These are phyloP conservation scores for Peronospora destructor DNA, from an alignment of 352 stramenopile genomes.

Conservation along the genomic window DNA sequence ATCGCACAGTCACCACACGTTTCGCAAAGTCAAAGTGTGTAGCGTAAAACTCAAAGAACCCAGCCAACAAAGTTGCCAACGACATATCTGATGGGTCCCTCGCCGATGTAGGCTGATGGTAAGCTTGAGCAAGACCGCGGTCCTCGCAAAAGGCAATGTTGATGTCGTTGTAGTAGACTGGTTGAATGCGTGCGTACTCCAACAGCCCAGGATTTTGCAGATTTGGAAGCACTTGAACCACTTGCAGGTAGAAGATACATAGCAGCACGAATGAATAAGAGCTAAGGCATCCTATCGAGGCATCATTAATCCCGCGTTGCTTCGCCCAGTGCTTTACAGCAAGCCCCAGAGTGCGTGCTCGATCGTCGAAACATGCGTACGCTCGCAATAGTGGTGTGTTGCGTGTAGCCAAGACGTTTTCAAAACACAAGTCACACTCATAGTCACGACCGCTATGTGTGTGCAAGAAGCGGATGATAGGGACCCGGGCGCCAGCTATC, in stretches of 20 bases:
- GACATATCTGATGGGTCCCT: slow-evolving; percentile 9
- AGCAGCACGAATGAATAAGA: slow-evolving; percentile 98
- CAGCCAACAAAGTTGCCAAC: slow-evolving; percentile 82
- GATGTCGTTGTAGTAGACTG: slow-evolving; percentile 40
- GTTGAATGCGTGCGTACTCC: slow-evolving; percentile 25
- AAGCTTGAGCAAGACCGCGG: slow-evolving; percentile 29
- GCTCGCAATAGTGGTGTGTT: slow-evolving; percentile 78
- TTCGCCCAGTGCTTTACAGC: slow-evolving; percentile 98
- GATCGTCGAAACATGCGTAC: slow-evolving; percentile 71
- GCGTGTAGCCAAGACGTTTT: slow-evolving; percentile 69
- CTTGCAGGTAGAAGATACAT: slow-evolving; percentile 94
- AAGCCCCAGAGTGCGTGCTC: slow-evolving; percentile 85
- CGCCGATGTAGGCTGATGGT: slow-evolving; percentile 24
- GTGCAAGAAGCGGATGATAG: slow-evolving; percentile 77
- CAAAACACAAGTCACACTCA: slow-evolving; percentile 81
- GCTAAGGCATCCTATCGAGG: slow-evolving; percentile 91
- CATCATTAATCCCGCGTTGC: slow-evolving; percentile 93
- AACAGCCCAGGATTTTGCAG: slow-evolving; percentile 82
- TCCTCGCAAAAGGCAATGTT: slow-evolving; percentile 74
- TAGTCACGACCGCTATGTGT: slow-evolving; percentile 31
- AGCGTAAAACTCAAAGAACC: slow-evolving; percentile 96
- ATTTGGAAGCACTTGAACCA: slow-evolving; percentile 89
- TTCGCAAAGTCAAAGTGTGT: slow-evolving; percentile 94
- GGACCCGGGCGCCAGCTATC: slow-evolving; percentile 64
- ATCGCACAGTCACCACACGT: slow-evolving; percentile 89